These are phyloP conservation scores for Fraxinus velutina DNA, from an alignment of 305 asterid species.

Conservation along the genomic window DNA sequence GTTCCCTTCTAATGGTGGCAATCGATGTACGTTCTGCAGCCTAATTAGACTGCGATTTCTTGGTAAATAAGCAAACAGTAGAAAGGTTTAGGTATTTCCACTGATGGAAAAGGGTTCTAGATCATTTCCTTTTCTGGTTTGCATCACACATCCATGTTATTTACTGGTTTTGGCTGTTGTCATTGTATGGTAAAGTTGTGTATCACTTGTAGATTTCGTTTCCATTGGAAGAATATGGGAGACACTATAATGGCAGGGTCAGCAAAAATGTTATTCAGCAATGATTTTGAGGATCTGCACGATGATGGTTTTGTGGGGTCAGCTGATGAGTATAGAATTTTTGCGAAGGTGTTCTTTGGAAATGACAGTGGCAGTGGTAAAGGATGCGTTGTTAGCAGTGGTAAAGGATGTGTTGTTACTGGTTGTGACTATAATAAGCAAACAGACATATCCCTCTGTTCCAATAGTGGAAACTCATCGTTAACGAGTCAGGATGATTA, in stretches of 20 bases:
- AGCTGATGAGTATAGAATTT: constrained; percentile 51
- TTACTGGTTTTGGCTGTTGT: not conserved
- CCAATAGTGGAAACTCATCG: constrained; percentile 55
- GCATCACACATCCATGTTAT: not conserved
- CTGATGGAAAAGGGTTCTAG: not conserved
- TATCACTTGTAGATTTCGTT: not conserved
- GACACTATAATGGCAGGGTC: constrained; percentile 34
- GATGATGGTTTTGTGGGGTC: constrained; percentile 73
- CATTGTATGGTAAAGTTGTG: not conserved
- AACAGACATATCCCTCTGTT: constrained; percentile 39
- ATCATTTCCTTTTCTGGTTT: not conserved
- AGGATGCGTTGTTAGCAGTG: constrained; percentile 36
- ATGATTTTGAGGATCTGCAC: constrained; percentile 53
- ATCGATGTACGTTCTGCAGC: not conserved
- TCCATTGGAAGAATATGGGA: constrained; percentile 23
- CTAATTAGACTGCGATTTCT: not conserved
- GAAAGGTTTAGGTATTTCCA: not conserved
- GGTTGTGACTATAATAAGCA: constrained; percentile 36
- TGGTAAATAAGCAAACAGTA: not conserved
- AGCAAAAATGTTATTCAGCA: constrained; percentile 41
- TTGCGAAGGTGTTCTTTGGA: constrained; percentile 59
- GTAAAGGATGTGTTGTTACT: constrained; percentile 39
- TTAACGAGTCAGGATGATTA: constrained; percentile 50
- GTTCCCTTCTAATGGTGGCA: not conserved
- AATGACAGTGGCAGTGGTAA: constrained; percentile 37